Conservation (phyloP, 352 stramenopile genomes). For the Phytophthora sansomeana region DNA sequence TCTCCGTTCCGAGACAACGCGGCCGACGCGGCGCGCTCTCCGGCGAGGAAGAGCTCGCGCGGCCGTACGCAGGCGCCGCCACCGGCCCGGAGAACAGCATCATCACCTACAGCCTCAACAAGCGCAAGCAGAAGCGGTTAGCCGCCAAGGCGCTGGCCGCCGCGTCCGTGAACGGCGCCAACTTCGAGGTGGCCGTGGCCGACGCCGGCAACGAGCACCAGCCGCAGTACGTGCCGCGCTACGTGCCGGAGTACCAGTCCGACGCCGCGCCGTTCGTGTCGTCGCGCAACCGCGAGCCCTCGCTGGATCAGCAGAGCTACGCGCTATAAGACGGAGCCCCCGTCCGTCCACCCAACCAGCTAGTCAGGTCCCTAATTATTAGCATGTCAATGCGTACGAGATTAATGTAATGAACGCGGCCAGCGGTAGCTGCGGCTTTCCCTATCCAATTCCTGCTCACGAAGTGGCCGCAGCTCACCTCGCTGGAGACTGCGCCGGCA, state of each 20-base stretch:
- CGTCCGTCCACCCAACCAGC: slow-evolving; percentile 8
- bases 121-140: slow-evolving; percentile 65
- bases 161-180: slow-evolving; percentile 30
- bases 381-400: slow-evolving; percentile 19
- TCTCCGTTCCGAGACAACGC: slow-evolving; percentile 29
- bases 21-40: slow-evolving; percentile 52
- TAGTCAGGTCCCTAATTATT: slow-evolving; percentile 47
- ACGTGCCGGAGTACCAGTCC: slow-evolving; percentile 45
- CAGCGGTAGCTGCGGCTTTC: slow-evolving; percentile 39
- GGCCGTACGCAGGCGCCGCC: slow-evolving; percentile 11
- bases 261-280: slow-evolving; percentile 7
- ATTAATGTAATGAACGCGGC: slow-evolving; percentile 42
- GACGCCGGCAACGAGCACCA: slow-evolving; percentile 37
- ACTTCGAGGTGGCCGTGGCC: slow-evolving; percentile 45
- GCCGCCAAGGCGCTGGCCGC: slow-evolving; percentile 47
- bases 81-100: slow-evolving; percentile 51
- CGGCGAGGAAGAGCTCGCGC: slow-evolving; percentile 41
- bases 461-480: no score
- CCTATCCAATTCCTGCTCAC: neutral
- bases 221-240: slow-evolving; percentile 45
- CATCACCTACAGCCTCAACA: slow-evolving; percentile 65
- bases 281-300: slow-evolving; percentile 45
- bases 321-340: slow-evolving; percentile 47
- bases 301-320: slow-evolving; percentile 67
- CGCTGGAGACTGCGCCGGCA: neutral